Base-by-base conservation (phyloP, 202 grass and related monocot genomes). In the Setaria viridis region DNA sequence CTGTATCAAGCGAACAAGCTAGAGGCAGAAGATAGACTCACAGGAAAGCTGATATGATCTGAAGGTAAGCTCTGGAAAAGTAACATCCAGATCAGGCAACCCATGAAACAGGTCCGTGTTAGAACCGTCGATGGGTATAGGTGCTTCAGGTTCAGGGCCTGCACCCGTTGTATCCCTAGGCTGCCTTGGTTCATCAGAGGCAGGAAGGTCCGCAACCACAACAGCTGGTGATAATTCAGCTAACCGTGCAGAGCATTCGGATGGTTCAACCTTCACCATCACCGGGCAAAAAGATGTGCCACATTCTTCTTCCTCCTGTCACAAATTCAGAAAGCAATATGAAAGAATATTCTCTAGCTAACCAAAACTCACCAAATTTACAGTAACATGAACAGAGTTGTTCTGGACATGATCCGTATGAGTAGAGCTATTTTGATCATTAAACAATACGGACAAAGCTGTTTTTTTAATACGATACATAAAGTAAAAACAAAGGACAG, bases 221-320 rank as follows among this genome's bases (percentile, higher is more conserved):
- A 42, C 59, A 80, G 73, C 48, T 80, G 55, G 82, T 91, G 89
- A 72, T 70, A 77, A 69, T 48, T 32, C 73, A 46, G 80, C 60
- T 78, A 47, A 67, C 77, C 72, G 77, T 62, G 49, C 82, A 80
- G 60, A 70, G 32, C 14, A 80, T 71, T 79, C 84, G 10, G 10
- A 50, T 80, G 30, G 8, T 58, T 89, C 74, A 63, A 65, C 62
- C 73, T 73, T 80, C n/a, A 83, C 54, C 73, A 68, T 80, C n/a
- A 83, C 3, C 4, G 2, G 62, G 46, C 54, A 42, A 34, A 64
- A 47, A 29, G 59, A 63, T 25, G 67, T 76, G 56, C 82, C n/a
- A 7, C 74, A 64, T 67, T 66, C 47, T 47, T 72, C 77, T 63
- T 34, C 60, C 13, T 30, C 51, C 74, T 67, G 33, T n/a, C 69